Percentiles rank a stretch among this genome's conserved stretches.
These are phyloP conservation scores for Hyaloperonospora arabidopsidis DNA, from an alignment of 352 stramenopile genomes.

Conservation along the genomic window DNA sequence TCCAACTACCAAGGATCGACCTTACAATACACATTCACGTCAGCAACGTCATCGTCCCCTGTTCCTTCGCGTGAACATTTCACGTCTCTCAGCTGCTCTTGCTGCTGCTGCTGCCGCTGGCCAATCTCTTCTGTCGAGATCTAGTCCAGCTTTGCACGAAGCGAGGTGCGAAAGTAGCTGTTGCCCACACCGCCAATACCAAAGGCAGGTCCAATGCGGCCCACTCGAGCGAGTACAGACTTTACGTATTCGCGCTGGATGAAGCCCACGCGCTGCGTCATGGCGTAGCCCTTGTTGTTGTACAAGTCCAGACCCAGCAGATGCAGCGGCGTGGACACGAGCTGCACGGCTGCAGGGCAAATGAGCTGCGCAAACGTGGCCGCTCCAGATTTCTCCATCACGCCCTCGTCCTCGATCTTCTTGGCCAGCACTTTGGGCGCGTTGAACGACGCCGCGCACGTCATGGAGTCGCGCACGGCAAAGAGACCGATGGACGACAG, in stretches of 20 bases:
- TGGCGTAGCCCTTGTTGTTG: conserved; percentile 54
- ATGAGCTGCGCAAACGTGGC: conserved; percentile 68
- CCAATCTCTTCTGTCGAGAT: conserved; percentile 6
- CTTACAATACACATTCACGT: conserved; percentile 24
- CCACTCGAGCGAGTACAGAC: conserved; percentile 75
- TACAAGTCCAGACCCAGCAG: conserved; percentile 85
- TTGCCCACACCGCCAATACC: conserved; percentile 87
- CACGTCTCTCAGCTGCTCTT: too few relatives aligned
- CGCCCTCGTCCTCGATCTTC: conserved; percentile 44
- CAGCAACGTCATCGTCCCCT: conserved; percentile 1
- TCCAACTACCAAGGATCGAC: conserved; percentile 11
- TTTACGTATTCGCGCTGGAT: conserved; percentile 79
- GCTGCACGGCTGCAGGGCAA: conserved; percentile 79
- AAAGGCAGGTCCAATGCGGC: conserved; percentile 84
- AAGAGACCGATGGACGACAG: conserved; percentile 81
- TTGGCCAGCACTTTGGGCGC: conserved; percentile 60
- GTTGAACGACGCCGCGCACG: conserved; percentile 84
- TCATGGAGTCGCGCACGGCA: conserved; percentile 78
- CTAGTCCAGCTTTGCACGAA: conserved; percentile 39
- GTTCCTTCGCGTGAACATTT: conserved; percentile 2
- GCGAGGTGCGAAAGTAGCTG: conserved; percentile 45
- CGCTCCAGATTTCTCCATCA: conserved; percentile 44
- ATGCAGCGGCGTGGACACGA: conserved; percentile 85
- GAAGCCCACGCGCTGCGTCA: conserved; percentile 41
- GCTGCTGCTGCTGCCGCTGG: conserved; percentile 13